A percentile compares a stretch with the other conserved stretches of the same genome.
phyloP scores from a whole-genome alignment of 129 eudicot genomes.

The Pulicaria dysenterica region DNA sequence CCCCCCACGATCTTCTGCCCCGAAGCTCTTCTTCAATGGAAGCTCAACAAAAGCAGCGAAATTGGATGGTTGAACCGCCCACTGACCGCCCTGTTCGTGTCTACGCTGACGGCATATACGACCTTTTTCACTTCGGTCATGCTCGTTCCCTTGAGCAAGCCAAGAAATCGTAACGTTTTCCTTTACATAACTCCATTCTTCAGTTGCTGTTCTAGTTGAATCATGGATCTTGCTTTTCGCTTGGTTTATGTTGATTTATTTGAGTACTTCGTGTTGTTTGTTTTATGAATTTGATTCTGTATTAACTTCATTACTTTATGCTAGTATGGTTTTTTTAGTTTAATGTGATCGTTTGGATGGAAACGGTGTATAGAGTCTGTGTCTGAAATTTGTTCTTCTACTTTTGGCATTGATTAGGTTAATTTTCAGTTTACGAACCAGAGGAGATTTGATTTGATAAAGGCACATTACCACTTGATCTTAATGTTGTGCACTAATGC shows the following conservation, averaged over 20 bases:
- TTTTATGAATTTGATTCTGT: conserved; percentile 4
- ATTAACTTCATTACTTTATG: not conserved
- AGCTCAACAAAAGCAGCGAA: conserved; percentile 23
- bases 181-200: not conserved
- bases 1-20: not conserved
- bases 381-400: not conserved
- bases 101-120: conserved; percentile 50
- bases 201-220: not conserved
- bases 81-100: conserved; percentile 52
- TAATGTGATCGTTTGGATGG: conserved; percentile 2
- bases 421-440: not conserved
- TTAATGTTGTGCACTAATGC: not conserved
- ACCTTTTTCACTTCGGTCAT: conserved; percentile 51
- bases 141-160: conserved; percentile 57
- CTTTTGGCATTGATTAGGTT: not conserved
- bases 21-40: conserved; percentile 11
- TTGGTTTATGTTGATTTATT: not conserved
- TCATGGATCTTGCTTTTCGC: not conserved
- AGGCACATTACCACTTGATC: not conserved
- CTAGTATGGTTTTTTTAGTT: not conserved
- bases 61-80: conserved; percentile 43
- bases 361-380: not conserved
- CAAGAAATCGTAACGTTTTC: conserved; percentile 34
- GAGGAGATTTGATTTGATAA: conserved; percentile 13
- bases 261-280: not conserved